phyloP scores from a whole-genome alignment of 2,329 filamentous ascomycete species.

The Cephalotrichum gorgonifer region DNA sequence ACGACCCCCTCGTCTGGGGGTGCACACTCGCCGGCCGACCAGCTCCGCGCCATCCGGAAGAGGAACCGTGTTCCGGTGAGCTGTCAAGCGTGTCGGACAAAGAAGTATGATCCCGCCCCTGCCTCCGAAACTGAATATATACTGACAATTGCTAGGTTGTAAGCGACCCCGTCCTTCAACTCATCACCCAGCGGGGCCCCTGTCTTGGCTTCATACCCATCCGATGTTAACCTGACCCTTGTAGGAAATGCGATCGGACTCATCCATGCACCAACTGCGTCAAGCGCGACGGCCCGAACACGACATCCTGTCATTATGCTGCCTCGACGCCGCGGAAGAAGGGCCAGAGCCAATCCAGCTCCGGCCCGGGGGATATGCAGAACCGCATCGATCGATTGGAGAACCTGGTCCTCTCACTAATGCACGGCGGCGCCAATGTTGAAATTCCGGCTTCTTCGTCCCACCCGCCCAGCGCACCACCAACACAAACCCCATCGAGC shows the following conservation, averaged over 20 bases:
- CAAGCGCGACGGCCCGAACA: constrained; percentile 77
- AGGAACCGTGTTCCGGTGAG: constrained; percentile 86
- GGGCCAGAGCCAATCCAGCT: constrained; percentile 49
- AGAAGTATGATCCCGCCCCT: constrained; percentile 51
- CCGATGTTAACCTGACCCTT: constrained; percentile 15
- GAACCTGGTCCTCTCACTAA: constrained; percentile 80
- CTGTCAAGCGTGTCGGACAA: constrained; percentile 80
- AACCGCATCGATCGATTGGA: constrained; percentile 94
- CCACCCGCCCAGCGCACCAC: constrained; percentile 11
- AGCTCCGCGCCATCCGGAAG: constrained; percentile 82
- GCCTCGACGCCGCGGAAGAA: constrained; percentile 62
- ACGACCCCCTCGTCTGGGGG: constrained; percentile 66
- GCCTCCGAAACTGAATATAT: constrained; percentile 4
- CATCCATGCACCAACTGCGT: constrained; percentile 92
- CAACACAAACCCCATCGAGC: constrained; percentile 14
- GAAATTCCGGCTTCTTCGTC: constrained; percentile 25
- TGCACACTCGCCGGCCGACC: constrained; percentile 67
- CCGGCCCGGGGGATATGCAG: constrained; percentile 89
- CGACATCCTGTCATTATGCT: constrained; percentile 76
- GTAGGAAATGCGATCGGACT: constrained; percentile 84
- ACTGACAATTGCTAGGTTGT: constrained; percentile 25
- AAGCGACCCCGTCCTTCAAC: constrained; percentile 8
- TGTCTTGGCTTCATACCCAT: constrained; percentile 1
- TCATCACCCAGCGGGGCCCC: constrained; percentile 4
- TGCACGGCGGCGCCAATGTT: constrained; percentile 67